A percentile compares a stretch with the other conserved stretches of the same genome.
Conservation (phyloP, 495 filamentous ascomycete genomes). For the Xylaria cubensis region DNA sequence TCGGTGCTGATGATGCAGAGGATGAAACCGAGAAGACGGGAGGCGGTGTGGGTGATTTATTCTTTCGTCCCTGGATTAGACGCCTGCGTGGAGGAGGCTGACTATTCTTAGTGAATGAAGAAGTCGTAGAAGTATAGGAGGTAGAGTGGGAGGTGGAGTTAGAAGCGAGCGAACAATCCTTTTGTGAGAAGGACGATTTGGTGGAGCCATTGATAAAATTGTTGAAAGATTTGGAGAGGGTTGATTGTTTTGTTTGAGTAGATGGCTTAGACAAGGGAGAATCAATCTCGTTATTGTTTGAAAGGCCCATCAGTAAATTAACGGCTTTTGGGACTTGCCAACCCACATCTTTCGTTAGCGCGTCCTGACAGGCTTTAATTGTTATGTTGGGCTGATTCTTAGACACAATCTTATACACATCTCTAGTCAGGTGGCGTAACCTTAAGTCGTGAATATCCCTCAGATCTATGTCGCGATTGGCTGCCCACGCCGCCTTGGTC, state of each 20-base stretch:
- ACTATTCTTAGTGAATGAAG: slow-evolving; percentile 23
- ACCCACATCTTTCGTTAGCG: slow-evolving; percentile 34
- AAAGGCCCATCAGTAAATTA: slow-evolving; percentile 26
- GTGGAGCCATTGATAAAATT: slow-evolving; percentile 10
- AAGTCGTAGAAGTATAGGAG: neutral
- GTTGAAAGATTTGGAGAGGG: neutral
- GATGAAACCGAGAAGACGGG: slow-evolving; percentile 37
- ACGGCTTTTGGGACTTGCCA: slow-evolving; percentile 42
- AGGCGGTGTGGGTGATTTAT: slow-evolving; percentile 31
- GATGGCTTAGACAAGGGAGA: slow-evolving; percentile 16
- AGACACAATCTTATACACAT: slow-evolving; percentile 40
- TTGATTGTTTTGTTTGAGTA: slow-evolving; percentile 19
- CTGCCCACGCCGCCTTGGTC: slow-evolving; percentile 13
- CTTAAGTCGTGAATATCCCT: slow-evolving; percentile 40
- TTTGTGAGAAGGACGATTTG: slow-evolving; percentile 15
- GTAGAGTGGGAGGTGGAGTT: slow-evolving; percentile 5
- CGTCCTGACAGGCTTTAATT: slow-evolving; percentile 36
- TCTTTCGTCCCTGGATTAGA: slow-evolving; percentile 35
- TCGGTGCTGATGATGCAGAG: slow-evolving; percentile 32
- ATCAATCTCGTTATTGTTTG: slow-evolving; percentile 18
- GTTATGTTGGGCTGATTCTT: slow-evolving; percentile 33
- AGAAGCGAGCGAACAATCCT: slow-evolving; percentile 20
- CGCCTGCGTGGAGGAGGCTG: slow-evolving; percentile 31
- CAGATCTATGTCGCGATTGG: slow-evolving; percentile 32
- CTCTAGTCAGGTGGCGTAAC: slow-evolving; percentile 35